Evolutionary conservation across 2,329 filamentous ascomycete species (phyloP).

Genomic region (Blastomyces gilchristii): DNA sequence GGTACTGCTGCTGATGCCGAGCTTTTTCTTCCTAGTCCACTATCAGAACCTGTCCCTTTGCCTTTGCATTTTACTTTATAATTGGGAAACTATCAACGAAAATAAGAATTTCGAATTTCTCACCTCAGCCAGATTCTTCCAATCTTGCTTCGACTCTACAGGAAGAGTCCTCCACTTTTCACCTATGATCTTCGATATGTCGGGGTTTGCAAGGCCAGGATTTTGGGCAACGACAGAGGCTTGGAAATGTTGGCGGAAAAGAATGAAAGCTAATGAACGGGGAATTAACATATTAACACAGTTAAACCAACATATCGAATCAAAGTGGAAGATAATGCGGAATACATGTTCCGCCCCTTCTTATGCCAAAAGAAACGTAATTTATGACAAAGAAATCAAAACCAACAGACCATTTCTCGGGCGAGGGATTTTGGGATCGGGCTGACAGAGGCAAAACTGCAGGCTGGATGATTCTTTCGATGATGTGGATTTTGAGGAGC

Average conservation of each 20-base stretch:
- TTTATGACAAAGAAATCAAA: conserved; percentile 12
- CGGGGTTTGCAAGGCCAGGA: conserved; percentile 85
- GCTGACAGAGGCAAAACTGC: conserved; percentile 59
- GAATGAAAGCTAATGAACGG: conserved; percentile 69
- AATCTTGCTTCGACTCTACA: conserved; percentile 65
- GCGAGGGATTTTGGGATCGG: conserved; percentile 60
- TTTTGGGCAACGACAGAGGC: conserved; percentile 68
- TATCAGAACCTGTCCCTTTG: conserved; percentile 10
- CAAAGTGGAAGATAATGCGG: not conserved
- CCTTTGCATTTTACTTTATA: not conserved
- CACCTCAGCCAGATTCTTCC: conserved; percentile 81
- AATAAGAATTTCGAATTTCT: conserved; percentile 13
- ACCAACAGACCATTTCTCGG: conserved; percentile 56
- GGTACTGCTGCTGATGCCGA: conserved; percentile 80
- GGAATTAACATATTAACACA: conserved; percentile 18
- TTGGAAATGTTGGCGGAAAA: conserved; percentile 92
- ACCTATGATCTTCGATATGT: conserved; percentile 95
- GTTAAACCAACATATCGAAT: conserved; percentile 3
- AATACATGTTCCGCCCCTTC: conserved; percentile 4
- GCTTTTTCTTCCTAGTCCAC: conserved; percentile 67
- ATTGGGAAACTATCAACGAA: not conserved
- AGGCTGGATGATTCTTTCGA: conserved; percentile 35
- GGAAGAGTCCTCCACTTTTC: conserved; percentile 77
- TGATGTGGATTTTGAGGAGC: conserved; percentile 25
- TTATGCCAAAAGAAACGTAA: conserved; percentile 11